Percentiles rank a stretch among this genome's conserved stretches.
phyloP scores from a whole-genome alignment of 1,284 basidiomycete genomes.

The Chalciporus piperatoides region DNA sequence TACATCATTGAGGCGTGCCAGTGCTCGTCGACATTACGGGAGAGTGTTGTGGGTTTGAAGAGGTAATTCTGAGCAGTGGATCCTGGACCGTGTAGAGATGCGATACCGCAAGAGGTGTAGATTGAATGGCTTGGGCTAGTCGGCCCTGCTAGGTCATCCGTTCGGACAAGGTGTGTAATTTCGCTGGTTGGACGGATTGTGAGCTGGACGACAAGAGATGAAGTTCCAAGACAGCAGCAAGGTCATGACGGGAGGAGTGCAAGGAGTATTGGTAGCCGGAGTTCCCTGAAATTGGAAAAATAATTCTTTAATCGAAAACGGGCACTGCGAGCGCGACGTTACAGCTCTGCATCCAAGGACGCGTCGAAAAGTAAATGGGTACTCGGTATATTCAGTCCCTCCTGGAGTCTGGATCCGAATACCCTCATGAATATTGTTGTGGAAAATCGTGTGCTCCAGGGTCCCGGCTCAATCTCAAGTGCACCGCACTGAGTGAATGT shows the following conservation, averaged over 20 bases:
- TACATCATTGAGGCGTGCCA: conserved; percentile 10
- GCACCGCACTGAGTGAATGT: background rate
- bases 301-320: conserved; percentile 29
- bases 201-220: conserved; percentile 6
- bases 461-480: background rate
- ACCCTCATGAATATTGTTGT: background rate
- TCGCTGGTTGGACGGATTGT: conserved; percentile 2
- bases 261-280: conserved; percentile 32
- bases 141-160: conserved; percentile 2
- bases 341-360: conserved; percentile 1
- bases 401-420: background rate
- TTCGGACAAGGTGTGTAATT: conserved; percentile 4
- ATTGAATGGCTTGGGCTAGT: background rate
- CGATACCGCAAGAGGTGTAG: conserved; percentile 9
- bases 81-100: conserved; percentile 1
- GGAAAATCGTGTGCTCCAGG: background rate
- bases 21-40: conserved; percentile 4
- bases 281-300: conserved; percentile 31
- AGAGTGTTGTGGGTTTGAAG: background rate
- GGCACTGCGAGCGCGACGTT: conserved; percentile 10
- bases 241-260: conserved; percentile 29
- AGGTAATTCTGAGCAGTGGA: conserved; percentile 2
- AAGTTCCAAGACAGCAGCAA: conserved; percentile 6
- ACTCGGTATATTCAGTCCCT: background rate
- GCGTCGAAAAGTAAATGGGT: background rate